Conservation (phyloP, 345 rosid species). For the Carallia brachiata region DNA sequence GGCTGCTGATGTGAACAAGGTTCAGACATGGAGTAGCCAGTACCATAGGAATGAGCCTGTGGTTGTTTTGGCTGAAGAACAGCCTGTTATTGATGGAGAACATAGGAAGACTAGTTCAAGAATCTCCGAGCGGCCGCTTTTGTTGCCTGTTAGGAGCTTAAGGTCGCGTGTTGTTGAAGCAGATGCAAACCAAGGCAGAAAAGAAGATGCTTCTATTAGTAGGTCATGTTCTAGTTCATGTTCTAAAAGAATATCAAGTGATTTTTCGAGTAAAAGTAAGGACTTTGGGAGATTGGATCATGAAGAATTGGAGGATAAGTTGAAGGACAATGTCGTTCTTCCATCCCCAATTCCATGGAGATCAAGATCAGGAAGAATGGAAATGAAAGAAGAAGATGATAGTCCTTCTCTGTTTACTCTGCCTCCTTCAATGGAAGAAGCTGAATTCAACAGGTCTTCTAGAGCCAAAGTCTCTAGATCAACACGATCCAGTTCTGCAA, state of each 20-base stretch:
- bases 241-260: conserved; percentile 41
- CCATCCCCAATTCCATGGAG: conserved; percentile 98
- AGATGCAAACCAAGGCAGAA: conserved; percentile 20
- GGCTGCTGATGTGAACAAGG: conserved; percentile 41
- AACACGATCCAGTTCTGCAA: conserved; percentile 24
- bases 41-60: conserved; percentile 58
- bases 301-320: conserved; percentile 24
- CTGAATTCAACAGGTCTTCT: conserved; percentile 26
- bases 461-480: conserved; percentile 32
- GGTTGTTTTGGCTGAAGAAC: conserved; percentile 46
- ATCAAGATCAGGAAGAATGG: conserved; percentile 76
- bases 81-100: conserved; percentile 33
- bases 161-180: conserved; percentile 47
- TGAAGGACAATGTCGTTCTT: conserved; percentile 53
- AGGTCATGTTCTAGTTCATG: conserved; percentile 32
- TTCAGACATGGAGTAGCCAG: conserved; percentile 78
- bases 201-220: conserved; percentile 25
- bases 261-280: conserved; percentile 19
- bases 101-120: conserved; percentile 34
- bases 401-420: conserved; percentile 13
- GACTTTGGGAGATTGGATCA: conserved; percentile 28
- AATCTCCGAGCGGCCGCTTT: conserved; percentile 60
- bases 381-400: conserved; percentile 38
- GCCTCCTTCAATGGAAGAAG: conserved; percentile 35
- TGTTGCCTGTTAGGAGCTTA: conserved; percentile 85